A percentile compares a stretch with the other conserved stretches of the same genome.
Conservation (phyloP, 2,329 filamentous ascomycete species). For the Neofusicoccum ribis region DNA sequence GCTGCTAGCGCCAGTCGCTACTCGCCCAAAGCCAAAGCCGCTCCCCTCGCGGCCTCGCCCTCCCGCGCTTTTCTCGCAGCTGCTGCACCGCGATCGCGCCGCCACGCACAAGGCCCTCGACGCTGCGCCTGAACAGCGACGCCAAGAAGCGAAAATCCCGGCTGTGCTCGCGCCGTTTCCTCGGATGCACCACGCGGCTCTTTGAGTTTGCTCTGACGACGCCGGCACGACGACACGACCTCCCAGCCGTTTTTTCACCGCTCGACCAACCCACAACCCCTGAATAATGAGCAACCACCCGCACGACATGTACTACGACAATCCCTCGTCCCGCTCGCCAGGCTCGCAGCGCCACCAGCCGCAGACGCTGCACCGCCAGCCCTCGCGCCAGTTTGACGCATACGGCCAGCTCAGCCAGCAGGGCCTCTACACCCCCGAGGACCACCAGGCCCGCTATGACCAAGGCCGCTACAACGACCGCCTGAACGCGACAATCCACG, state of each 20-base stretch:
- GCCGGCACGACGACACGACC: conserved; percentile 16
- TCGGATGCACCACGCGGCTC: conserved; percentile 17
- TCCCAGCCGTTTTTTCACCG: conserved; percentile 15
- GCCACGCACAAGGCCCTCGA: background rate
- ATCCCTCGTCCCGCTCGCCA: conserved; percentile 69
- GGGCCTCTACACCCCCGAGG: conserved; percentile 70
- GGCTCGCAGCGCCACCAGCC: conserved; percentile 68
- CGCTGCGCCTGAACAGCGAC: background rate
- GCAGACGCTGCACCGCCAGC: conserved; percentile 67
- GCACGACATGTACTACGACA: conserved; percentile 73
- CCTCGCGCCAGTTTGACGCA: conserved; percentile 76
- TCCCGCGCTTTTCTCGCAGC: background rate
- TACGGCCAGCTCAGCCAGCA: conserved; percentile 60
- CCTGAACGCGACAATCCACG: conserved; percentile 58
- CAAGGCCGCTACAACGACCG: conserved; percentile 62
- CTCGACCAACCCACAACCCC: conserved; percentile 2
- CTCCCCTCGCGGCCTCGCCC: background rate
- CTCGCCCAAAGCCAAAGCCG: background rate
- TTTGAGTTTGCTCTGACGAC: conserved; percentile 16
- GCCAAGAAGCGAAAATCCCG: background rate
- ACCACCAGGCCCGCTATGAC: conserved; percentile 54
- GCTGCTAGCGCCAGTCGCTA: conserved; percentile 3
- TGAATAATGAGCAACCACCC: conserved; percentile 20
- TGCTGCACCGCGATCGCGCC: background rate
- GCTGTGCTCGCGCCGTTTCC: conserved; percentile 9